Evolutionary conservation across 257 asterid species (phyloP).

Genomic region (Buddleja alternifolia): DNA sequence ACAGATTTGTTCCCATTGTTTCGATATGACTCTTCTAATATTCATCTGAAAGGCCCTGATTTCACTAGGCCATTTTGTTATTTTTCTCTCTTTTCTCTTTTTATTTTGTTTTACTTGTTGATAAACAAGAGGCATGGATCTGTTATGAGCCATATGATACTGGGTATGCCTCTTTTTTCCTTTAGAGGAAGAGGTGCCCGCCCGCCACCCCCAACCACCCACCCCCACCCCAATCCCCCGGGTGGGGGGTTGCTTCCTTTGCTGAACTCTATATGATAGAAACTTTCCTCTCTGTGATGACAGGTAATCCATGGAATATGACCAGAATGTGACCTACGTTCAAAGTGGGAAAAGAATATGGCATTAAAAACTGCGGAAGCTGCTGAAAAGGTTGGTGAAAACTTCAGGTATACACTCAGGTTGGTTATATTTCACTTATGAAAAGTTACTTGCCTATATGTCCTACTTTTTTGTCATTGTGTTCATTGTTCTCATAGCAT

Average conservation of each 20-base stretch:
- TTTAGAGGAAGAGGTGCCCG: slow-evolving; percentile 7
- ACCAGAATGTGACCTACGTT: slow-evolving; percentile 70
- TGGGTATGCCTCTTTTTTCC: slow-evolving; percentile 15
- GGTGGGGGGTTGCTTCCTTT: slow-evolving; percentile 40
- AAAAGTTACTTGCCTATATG: slow-evolving; percentile 32
- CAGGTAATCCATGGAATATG: slow-evolving; percentile 83
- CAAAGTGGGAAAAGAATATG: slow-evolving; percentile 67
- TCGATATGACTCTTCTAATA: neutral
- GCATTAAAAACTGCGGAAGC: slow-evolving; percentile 50
- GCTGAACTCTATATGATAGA: too few relatives aligned
- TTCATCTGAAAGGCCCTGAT: neutral
- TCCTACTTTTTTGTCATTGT: slow-evolving; percentile 20
- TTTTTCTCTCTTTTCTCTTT: neutral
- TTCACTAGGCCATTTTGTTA: neutral
- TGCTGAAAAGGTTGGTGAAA: slow-evolving; percentile 61
- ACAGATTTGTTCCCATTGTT: slow-evolving; percentile 1
- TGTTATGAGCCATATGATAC: too few relatives aligned
- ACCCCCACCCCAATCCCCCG: too few relatives aligned
- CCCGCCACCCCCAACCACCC: too few relatives aligned
- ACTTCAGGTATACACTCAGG: slow-evolving; percentile 65
- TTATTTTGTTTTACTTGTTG: neutral
- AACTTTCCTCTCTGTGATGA: slow-evolving; percentile 60
- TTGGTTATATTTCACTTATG: slow-evolving; percentile 45
- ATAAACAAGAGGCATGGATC: too few relatives aligned
- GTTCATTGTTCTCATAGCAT: too few relatives aligned